A percentile compares a stretch with the other conserved stretches of the same genome.
These are phyloP conservation scores for Solanum hybrid DNA, from an alignment of 305 asterid genomes.

Conservation along the genomic window DNA sequence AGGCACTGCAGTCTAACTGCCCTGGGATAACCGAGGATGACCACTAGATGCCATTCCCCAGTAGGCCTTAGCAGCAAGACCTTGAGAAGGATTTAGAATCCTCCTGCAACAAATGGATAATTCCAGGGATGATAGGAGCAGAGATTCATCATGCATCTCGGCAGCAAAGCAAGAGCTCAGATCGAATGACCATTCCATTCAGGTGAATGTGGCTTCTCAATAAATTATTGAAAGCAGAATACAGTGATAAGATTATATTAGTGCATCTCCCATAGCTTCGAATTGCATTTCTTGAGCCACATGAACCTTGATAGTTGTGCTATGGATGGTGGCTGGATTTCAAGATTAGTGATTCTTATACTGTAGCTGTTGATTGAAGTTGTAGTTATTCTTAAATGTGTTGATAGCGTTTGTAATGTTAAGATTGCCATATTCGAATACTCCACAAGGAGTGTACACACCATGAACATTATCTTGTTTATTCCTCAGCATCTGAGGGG, in stretches of 20 bases:
- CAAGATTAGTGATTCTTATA: neutral
- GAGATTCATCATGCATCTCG: neutral
- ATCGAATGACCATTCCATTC: neutral
- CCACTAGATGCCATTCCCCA: slow-evolving; percentile 31
- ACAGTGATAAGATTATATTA: neutral
- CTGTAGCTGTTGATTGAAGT: neutral
- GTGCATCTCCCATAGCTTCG: neutral
- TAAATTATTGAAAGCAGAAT: neutral
- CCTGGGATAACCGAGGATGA: slow-evolving; percentile 79
- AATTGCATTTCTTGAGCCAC: neutral
- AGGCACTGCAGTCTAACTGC: slow-evolving; percentile 47
- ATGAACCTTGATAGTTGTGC: neutral
- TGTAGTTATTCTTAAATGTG: neutral
- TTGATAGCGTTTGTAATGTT: neutral
- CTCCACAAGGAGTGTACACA: neutral
- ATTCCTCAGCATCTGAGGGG: neutral
- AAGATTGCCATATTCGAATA: neutral
- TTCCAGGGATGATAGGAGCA: neutral
- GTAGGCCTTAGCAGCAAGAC: neutral
- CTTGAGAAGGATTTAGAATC: neutral
- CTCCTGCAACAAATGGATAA: neutral
- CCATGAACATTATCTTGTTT: neutral
- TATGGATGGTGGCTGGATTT: neutral
- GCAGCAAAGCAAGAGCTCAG: neutral
- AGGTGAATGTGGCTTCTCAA: neutral